phyloP scores from a whole-genome alignment of 441 rosid genomes.

The Populus tomentosa region DNA sequence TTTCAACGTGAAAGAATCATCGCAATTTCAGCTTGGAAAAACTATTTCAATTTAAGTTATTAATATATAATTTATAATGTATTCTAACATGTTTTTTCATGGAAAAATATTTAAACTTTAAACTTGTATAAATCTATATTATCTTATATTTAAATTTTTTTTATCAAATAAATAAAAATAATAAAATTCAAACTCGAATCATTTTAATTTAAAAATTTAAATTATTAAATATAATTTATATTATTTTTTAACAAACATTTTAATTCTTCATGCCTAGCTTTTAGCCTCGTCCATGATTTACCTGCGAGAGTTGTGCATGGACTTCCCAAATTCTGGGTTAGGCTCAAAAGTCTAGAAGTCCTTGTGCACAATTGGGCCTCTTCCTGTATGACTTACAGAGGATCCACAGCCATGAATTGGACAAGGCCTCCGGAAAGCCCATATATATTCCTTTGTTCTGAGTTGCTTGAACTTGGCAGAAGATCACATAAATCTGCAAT shows the following conservation, averaged over 20 bases:
- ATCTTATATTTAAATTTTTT: too few species aligned
- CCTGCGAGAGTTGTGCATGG: background rate
- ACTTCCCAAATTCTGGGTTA: background rate
- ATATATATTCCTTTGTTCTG: too few species aligned
- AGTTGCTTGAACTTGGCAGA: background rate
- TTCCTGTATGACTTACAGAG: background rate
- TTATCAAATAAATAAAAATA: too few species aligned
- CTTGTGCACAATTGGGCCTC: background rate
- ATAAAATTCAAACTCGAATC: too few species aligned
- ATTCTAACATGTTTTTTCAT: accelerated
- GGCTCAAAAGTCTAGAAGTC: background rate
- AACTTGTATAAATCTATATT: accelerated
- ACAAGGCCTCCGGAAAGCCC: background rate
- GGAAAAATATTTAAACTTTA: accelerated
- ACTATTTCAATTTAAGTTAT: too few species aligned
- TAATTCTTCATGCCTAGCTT: background rate
- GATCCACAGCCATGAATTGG: background rate
- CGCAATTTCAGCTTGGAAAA: too few species aligned
- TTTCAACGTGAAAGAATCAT: too few species aligned
- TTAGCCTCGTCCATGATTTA: background rate
- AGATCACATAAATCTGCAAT: background rate
- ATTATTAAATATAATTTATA: too few species aligned
- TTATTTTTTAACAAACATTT: too few species aligned
- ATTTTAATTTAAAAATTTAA: too few species aligned
- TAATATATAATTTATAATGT: too few species aligned